Percentiles rank a stretch among this genome's conserved stretches.
phyloP scores from a whole-genome alignment of 257 asterid species.

The Rubia yunnanensis region DNA sequence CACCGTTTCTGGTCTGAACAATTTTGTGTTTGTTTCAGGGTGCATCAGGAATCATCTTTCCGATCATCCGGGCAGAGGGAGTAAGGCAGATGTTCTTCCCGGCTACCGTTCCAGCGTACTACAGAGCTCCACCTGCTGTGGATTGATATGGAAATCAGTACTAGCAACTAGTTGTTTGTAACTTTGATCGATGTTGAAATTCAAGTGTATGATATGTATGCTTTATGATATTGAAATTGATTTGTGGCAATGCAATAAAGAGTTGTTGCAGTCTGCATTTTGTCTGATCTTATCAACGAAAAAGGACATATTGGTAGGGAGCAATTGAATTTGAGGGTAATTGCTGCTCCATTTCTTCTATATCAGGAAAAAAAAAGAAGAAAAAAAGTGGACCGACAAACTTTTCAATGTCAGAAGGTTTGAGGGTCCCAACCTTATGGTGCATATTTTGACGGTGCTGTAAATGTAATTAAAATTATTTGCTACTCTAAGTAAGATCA shows the following conservation, averaged over 20 bases:
- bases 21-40: conserved; percentile 24
- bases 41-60: conserved; percentile 62
- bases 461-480: no score
- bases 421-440: background rate
- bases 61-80: conserved; percentile 65
- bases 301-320: background rate
- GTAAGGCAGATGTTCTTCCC: conserved; percentile 76
- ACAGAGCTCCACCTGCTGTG: conserved; percentile 46
- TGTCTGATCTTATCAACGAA: background rate
- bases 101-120: conserved; percentile 60
- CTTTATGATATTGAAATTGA: background rate
- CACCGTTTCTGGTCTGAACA: background rate
- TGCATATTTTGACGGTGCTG: no score
- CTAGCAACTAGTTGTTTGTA: background rate
- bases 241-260: background rate
- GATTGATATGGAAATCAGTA: background rate
- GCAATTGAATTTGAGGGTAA: background rate
- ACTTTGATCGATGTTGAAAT: background rate
- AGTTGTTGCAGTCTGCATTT: background rate
- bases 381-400: no score
- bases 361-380: no score
- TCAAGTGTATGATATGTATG: background rate
- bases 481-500: no score
- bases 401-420: background rate
- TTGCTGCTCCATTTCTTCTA: background rate